A percentile compares a stretch with the other conserved stretches of the same genome.
phyloP scores from a whole-genome alignment of 805 yeast genomes.

The Metschnikowia kofuensis region DNA sequence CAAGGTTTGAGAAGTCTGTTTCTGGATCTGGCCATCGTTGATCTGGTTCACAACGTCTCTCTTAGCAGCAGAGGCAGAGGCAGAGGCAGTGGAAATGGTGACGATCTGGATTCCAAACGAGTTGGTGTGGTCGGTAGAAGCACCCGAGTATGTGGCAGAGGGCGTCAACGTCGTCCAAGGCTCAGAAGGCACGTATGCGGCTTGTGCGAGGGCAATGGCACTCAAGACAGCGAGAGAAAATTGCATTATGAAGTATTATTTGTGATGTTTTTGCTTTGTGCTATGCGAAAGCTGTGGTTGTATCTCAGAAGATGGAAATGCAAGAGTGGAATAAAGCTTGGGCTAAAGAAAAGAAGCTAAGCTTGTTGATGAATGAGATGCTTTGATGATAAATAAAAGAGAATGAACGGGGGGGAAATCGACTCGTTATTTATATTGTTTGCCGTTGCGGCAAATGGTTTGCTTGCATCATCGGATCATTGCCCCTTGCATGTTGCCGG shows the following conservation, averaged over 20 bases:
- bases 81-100: conserved; percentile 39
- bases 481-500: conserved; percentile 10
- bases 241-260: conserved; percentile 9
- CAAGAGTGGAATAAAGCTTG: neutral
- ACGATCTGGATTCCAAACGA: conserved; percentile 69
- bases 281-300: neutral
- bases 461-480: conserved; percentile 1
- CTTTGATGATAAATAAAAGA: neutral
- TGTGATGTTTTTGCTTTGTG: neutral
- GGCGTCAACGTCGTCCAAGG: conserved; percentile 78
- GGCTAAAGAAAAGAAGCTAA: neutral
- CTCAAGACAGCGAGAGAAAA: conserved; percentile 22
- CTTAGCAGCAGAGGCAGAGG: conserved; percentile 26
- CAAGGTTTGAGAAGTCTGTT: conserved; percentile 30
- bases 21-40: conserved; percentile 61
- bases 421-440: conserved; percentile 3
- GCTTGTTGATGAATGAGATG: neutral
- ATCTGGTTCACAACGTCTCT: conserved; percentile 50
- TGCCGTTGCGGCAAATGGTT: neutral
- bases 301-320: neutral
- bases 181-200: conserved; percentile 64
- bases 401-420: neutral
- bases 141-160: conserved; percentile 50
- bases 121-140: conserved; percentile 51
- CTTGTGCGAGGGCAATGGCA: conserved; percentile 47